Evolutionary conservation across 768 basidiomycete species (phyloP).

Genomic region (Agrocybe pediades): DNA sequence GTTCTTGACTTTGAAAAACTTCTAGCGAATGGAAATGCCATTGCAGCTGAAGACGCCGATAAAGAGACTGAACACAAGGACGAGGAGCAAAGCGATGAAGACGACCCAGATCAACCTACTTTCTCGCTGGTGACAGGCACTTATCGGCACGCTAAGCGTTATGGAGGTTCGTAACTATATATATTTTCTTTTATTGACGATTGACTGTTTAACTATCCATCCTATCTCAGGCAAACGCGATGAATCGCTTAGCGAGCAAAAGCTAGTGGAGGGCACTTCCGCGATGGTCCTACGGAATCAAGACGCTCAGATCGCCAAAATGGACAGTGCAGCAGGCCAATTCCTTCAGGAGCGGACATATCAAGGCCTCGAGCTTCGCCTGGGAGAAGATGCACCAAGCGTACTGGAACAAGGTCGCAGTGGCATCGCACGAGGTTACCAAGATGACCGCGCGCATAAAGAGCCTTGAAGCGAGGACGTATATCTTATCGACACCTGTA

Average conservation of each 20-base stretch:
- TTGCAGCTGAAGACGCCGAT: slow-evolving; percentile 20
- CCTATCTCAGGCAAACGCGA: background rate
- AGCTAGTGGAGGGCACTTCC: slow-evolving; percentile 15
- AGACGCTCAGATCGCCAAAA: slow-evolving; percentile 54
- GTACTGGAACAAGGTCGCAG: slow-evolving; percentile 86
- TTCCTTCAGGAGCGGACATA: slow-evolving; percentile 78
- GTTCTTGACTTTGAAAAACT: slow-evolving; percentile 75
- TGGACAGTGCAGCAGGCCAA: slow-evolving; percentile 76
- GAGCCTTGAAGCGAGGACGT: background rate
- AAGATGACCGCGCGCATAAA: slow-evolving; percentile 45
- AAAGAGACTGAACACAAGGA: slow-evolving; percentile 30
- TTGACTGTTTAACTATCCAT: background rate
- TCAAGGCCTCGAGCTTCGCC: slow-evolving; percentile 75
- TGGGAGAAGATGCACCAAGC: slow-evolving; percentile 80
- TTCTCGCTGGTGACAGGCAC: slow-evolving; percentile 89
- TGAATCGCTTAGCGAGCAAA: slow-evolving; percentile 10
- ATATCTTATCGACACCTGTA: background rate
- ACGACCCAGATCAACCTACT: slow-evolving; percentile 70
- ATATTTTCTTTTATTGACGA: background rate
- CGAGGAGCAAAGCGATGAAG: slow-evolving; percentile 28
- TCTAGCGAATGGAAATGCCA: slow-evolving; percentile 34
- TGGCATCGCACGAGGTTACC: slow-evolving; percentile 89
- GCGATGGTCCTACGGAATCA: slow-evolving; percentile 66
- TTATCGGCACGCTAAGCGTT: slow-evolving; percentile 78
- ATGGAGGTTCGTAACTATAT: slow-evolving; percentile 39